Percentiles rank a stretch among this genome's conserved stretches.
These are phyloP conservation scores for Pleomassaria siparia DNA, from an alignment of 2,329 filamentous ascomycete species.

Conservation along the genomic window DNA sequence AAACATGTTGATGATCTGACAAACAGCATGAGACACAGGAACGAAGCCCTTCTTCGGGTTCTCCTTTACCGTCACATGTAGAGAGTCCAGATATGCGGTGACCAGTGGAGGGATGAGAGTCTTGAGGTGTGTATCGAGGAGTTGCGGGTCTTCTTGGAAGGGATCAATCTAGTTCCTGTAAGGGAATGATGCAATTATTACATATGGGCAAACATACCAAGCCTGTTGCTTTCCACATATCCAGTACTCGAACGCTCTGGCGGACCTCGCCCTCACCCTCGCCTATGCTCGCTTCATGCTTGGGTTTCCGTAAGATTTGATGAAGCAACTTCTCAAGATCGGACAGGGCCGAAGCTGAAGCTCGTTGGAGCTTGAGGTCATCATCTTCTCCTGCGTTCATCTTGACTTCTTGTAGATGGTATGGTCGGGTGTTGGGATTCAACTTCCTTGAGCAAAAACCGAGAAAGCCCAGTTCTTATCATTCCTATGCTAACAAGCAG, in stretches of 20 bases:
- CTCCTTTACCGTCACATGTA: conserved; percentile 45
- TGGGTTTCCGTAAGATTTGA: conserved; percentile 42
- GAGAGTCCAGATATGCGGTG: conserved; percentile 71
- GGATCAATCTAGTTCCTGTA: conserved; percentile 63
- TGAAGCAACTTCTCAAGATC: conserved; percentile 36
- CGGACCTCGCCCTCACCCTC: conserved; percentile 32
- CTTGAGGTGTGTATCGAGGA: conserved; percentile 82
- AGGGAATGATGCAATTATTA: background rate
- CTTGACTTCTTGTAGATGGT: conserved; percentile 5
- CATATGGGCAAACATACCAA: conserved; percentile 24
- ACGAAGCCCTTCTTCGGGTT: conserved; percentile 23
- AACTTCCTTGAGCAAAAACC: background rate
- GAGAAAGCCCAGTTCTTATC: background rate
- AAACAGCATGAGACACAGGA: conserved; percentile 60
- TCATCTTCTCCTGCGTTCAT: conserved; percentile 48
- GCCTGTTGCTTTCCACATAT: conserved; percentile 44
- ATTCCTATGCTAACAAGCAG: background rate
- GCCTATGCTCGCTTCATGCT: conserved; percentile 18
- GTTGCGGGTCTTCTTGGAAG: conserved; percentile 93
- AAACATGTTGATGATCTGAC: conserved; percentile 79
- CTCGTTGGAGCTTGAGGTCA: conserved; percentile 48
- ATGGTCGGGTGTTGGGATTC: background rate
- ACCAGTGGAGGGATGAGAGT: conserved; percentile 73
- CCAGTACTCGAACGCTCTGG: conserved; percentile 40
- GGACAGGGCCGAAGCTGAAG: conserved; percentile 39